Conservation (phyloP, 495 filamentous ascomycete species). For the Margaritispora aquatica region DNA sequence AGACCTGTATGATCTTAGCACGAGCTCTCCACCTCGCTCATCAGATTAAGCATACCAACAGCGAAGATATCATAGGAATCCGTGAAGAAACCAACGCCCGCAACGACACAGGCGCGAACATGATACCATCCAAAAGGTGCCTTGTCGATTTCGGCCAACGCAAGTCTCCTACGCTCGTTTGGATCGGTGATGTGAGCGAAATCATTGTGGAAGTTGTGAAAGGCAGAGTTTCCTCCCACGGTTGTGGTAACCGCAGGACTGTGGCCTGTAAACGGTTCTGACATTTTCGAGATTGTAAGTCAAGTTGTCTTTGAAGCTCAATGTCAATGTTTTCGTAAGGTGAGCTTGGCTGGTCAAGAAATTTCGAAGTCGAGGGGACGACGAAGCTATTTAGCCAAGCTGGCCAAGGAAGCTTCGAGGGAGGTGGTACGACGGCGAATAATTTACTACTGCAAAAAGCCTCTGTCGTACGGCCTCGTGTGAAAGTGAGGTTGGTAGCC, state of each 20-base stretch:
- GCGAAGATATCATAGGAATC: conserved; percentile 80
- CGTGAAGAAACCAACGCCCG: conserved; percentile 79
- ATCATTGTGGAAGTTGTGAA: conserved; percentile 52
- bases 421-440: neutral
- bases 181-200: conserved; percentile 61
- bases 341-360: neutral
- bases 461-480: neutral
- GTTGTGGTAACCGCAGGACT: neutral
- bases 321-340: neutral
- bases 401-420: neutral
- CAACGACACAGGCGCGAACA: conserved; percentile 61
- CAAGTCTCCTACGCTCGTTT: conserved; percentile 66
- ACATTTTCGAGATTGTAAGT: conserved; percentile 52
- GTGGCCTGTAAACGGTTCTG: conserved; percentile 34
- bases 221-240: conserved; percentile 56
- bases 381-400: neutral
- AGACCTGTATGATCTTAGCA: conserved; percentile 36
- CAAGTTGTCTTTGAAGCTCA: neutral
- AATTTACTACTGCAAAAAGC: neutral
- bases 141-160: conserved; percentile 73
- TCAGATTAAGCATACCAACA: conserved; percentile 33
- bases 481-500: neutral
- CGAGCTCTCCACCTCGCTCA: neutral
- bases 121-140: conserved; percentile 76
- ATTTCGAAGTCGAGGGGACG: neutral